Evolutionary conservation across 306 rosid species (phyloP).

Genomic region (Erythrophleum fordii): DNA sequence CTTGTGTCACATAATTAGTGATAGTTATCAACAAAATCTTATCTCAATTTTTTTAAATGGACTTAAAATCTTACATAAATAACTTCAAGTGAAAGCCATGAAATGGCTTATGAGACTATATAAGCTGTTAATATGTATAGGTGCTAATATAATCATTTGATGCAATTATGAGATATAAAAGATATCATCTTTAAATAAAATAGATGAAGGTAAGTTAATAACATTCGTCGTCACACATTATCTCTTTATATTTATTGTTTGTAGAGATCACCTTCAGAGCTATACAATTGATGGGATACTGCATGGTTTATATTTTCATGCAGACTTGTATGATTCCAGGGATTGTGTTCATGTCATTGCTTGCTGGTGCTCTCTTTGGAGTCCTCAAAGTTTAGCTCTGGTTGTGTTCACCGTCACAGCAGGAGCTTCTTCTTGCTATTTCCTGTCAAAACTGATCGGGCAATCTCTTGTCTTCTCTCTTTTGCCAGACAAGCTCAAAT

Average conservation of each 20-base stretch:
- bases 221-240: too few relatives aligned
- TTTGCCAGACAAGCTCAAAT: conserved; percentile 82
- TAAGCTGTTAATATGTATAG: too few relatives aligned
- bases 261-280: conserved; percentile 89
- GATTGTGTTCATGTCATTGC: conserved; percentile 93
- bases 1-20: too few relatives aligned
- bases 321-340: conserved; percentile 99
- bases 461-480: conserved; percentile 74
- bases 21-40: too few relatives aligned
- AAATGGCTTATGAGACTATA: too few relatives aligned
- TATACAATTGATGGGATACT: conserved; percentile 91
- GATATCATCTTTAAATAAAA: too few relatives aligned
- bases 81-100: too few relatives aligned
- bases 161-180: too few relatives aligned
- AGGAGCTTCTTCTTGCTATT: conserved; percentile 94
- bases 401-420: conserved; percentile 90
- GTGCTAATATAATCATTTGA: too few relatives aligned
- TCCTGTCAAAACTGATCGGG: conserved; percentile 83
- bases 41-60: too few relatives aligned
- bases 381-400: conserved; percentile 83
- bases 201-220: too few relatives aligned
- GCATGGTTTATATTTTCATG: conserved; percentile 92
- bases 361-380: conserved; percentile 94
- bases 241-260: conserved; percentile 29
- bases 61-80: too few relatives aligned